Conservation (phyloP, 2,329 filamentous ascomycete genomes). For the Colletotrichum acutatum region DNA sequence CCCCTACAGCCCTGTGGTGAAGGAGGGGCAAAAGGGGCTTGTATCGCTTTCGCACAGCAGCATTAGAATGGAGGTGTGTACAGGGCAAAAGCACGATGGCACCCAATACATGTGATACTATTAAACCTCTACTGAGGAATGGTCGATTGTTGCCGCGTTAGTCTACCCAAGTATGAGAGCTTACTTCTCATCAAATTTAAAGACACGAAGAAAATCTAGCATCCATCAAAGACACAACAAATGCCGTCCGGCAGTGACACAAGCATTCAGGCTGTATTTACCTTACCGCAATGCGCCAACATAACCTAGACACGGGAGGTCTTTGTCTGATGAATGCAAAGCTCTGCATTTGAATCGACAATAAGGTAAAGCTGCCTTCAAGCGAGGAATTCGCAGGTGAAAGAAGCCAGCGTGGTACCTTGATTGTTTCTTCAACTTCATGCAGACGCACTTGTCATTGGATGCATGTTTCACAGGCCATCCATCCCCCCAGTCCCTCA, state of each 20-base stretch:
- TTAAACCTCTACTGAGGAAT: constrained; percentile 20
- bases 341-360: background rate
- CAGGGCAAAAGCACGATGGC: background rate
- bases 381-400: background rate
- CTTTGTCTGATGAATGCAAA: background rate
- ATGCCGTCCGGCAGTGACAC: background rate
- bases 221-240: background rate
- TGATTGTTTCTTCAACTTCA: constrained; percentile 4
- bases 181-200: background rate
- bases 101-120: background rate
- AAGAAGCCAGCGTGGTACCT: background rate
- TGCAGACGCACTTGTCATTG: constrained; percentile 23
- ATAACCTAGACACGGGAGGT: background rate
- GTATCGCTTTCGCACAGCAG: background rate
- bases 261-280: background rate
- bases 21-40: constrained; percentile 20
- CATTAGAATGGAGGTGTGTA: background rate
- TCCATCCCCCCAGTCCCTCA: background rate
- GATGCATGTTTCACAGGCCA: constrained; percentile 18
- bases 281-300: background rate
- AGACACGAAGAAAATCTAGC: background rate
- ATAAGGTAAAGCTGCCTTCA: background rate
- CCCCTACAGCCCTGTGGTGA: constrained; percentile 25
- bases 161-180: background rate
- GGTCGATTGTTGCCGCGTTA: constrained; percentile 5